Conservation (phyloP, 2,329 filamentous ascomycete species). For the Botrytis fragariae region DNA sequence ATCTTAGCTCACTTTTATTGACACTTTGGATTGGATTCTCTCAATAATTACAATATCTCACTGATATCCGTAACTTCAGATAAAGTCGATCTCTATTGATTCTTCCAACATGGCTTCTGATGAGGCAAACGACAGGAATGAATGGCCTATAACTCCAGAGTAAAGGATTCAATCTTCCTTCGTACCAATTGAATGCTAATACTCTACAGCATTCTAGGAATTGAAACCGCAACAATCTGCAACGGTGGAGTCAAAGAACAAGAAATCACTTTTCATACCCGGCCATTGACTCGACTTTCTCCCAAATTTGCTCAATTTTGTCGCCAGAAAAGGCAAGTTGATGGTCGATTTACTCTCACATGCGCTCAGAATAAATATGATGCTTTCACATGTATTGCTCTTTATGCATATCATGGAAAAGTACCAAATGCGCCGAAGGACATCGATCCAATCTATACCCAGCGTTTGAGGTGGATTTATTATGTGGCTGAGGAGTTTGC, state of each 20-base stretch:
- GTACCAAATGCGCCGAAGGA: neutral
- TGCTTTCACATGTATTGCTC: conserved; percentile 9
- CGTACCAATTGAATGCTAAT: neutral
- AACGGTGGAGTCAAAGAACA: neutral
- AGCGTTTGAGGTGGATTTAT: conserved; percentile 5
- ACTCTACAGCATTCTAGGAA: neutral
- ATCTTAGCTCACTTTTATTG: neutral
- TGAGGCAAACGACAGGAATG: neutral
- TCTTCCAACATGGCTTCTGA: neutral
- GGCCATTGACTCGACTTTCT: conserved; percentile 8
- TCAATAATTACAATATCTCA: neutral
- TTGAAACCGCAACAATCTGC: conserved; percentile 7
- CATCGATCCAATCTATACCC: neutral
- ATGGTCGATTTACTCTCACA: conserved; percentile 6
- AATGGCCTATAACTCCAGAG: conserved; percentile 16
- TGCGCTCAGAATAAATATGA: conserved; percentile 2
- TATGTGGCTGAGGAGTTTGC: conserved; percentile 7
- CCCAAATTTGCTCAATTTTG: conserved; percentile 4
- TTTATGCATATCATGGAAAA: conserved; percentile 14
- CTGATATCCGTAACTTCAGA: neutral
- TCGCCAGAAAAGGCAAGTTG: neutral
- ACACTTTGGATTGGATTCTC: neutral
- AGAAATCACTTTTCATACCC: conserved; percentile 15
- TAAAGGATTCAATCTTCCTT: neutral
- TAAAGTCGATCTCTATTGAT: neutral